phyloP scores from a whole-genome alignment of 2,329 filamentous ascomycete genomes.

The Dothideomycetes sp. region DNA sequence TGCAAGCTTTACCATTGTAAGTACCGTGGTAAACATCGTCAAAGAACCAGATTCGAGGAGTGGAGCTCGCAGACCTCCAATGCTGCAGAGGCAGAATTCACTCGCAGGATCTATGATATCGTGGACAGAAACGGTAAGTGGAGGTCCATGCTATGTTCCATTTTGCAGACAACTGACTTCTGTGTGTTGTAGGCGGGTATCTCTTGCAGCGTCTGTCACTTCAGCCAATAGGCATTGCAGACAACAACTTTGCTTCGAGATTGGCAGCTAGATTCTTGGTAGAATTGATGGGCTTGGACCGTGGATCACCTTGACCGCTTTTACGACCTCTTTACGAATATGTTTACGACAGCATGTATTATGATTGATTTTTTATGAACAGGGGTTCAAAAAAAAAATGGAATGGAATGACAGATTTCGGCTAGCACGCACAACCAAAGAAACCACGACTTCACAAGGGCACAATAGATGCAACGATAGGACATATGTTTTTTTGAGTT shows the following conservation, averaged over 20 bases:
- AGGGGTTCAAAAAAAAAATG: no score
- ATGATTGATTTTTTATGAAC: no score
- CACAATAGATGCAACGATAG: no score
- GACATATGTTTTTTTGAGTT: no score
- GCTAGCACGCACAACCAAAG: no score
- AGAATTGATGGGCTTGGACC: constrained; percentile 21
- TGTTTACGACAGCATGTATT: no score
- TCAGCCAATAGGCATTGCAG: constrained; percentile 29
- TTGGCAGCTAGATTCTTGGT: constrained; percentile 37
- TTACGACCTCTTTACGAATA: no score
- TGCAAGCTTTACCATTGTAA: constrained; percentile 40
- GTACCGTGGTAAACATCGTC: constrained; percentile 33
- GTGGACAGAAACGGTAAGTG: constrained; percentile 36
- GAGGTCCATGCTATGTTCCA: not conserved
- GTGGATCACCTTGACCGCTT: constrained; percentile 4
- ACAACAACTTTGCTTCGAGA: constrained; percentile 34
- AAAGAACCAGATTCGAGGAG: constrained; percentile 10
- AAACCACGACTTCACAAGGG: no score
- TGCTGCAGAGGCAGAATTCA: constrained; percentile 11
- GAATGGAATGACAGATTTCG: no score
- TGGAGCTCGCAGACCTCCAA: not conserved
- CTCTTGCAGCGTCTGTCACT: constrained; percentile 30
- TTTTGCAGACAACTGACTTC: constrained; percentile 4
- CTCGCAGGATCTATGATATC: constrained; percentile 26
- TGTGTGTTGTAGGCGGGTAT: constrained; percentile 27